A percentile compares a stretch with the other conserved stretches of the same genome.
These are phyloP conservation scores for Lentinula sp. DNA, from an alignment of 768 basidiomycete genomes.

Conservation along the genomic window DNA sequence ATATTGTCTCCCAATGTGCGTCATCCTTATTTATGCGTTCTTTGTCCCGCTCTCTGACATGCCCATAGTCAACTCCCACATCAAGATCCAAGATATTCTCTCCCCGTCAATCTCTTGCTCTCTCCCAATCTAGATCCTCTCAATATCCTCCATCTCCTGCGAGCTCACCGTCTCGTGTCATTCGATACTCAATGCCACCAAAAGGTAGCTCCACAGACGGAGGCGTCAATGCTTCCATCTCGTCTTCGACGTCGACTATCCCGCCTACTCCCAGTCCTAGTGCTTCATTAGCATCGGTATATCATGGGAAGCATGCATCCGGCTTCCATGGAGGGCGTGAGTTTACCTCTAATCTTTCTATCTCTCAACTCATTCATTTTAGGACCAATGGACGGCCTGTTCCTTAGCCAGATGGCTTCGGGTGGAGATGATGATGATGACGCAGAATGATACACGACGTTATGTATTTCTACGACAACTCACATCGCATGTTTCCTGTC, in stretches of 20 bases:
- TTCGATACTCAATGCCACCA: conserved; percentile 1
- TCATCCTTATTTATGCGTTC: neutral
- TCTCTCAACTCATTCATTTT: neutral
- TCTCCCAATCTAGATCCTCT: neutral
- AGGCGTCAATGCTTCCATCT: neutral
- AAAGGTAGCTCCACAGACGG: neutral
- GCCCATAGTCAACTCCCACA: neutral
- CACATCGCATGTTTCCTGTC: no score
- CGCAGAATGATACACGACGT: neutral
- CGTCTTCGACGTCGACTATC: conserved; percentile 1
- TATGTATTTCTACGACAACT: neutral
- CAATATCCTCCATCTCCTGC: conserved; percentile 4
- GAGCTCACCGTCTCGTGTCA: neutral
- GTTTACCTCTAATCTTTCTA: neutral
- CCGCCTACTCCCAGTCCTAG: neutral
- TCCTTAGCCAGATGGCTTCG: neutral
- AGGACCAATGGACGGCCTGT: conserved; percentile 6
- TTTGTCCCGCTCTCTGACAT: neutral
- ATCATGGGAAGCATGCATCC: conserved; percentile 1
- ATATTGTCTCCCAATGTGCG: conserved; percentile 2
- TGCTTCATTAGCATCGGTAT: neutral
- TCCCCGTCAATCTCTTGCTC: neutral
- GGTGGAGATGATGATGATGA: neutral
- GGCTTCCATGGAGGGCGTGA: conserved; percentile 1
- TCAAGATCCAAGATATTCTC: neutral